Evolutionary conservation across 1,284 basidiomycete species (phyloP), one percentile per base, ranked within the genome.

Genomic region (Bondarzewia mesenterica): DNA sequence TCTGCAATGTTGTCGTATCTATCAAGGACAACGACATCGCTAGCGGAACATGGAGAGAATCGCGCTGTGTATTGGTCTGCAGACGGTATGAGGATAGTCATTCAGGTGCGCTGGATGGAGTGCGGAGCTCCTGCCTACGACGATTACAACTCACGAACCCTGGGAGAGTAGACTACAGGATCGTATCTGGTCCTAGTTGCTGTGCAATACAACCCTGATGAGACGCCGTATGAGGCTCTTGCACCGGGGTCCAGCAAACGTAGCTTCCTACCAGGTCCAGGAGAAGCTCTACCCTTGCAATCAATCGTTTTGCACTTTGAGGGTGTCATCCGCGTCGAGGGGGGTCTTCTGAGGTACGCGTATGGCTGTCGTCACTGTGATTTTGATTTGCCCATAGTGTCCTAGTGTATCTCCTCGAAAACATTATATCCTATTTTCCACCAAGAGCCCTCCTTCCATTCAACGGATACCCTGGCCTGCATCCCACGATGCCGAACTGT

Each of bases 391-490:
- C 43, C 53, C 40, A 46, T 32, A 44, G 38, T 18, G 10, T 21
- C 45, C 6, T 50, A 89, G 88, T 53, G 76, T 89, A 21, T 89
- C 87, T 4, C 84, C 85, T 22, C 74, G 86, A 44, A 78, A 71
- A 58, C 65, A 79, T 47, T 75, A 79, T 62, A 72, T 91, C 16
- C 55, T 84, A 27, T 89, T 89, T 61, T 84, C 86, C 1, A 89
- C 85, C 1, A 71, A 69, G 52, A 74, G 70, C 51, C 87, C 88
- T 1, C 76, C 84, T 6, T 77, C 86, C 6, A 70, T 90, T 20
- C 85, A 89, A 58, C 76, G 80, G 21, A 85, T 91, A 54, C 87
- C 88, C 2, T 91, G 89, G 87, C 88, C 88, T 15, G 67, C 71
- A n/a, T 59, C 68, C 36, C 63, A 68, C 29, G 55, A 57, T n/a